Evolutionary conservation across 1,284 basidiomycete genomes (phyloP).

Genomic region (Ceratobasidium theobromae): DNA sequence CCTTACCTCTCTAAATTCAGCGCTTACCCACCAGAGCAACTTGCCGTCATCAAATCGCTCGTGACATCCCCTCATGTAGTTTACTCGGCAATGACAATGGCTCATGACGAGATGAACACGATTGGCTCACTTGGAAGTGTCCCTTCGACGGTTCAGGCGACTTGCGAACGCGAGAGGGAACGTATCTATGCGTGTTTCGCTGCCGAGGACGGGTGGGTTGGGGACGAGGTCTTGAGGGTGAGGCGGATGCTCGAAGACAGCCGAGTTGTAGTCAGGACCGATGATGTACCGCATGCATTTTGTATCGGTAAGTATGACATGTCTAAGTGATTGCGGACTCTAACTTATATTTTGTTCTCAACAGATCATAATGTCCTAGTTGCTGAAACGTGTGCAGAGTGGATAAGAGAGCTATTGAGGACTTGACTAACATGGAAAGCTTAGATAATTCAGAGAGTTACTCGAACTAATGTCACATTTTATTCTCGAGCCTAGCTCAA

Average conservation of each 20-base stretch:
- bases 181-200: slow-evolving; percentile 52
- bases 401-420: slow-evolving; percentile 1
- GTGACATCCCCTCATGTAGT: slow-evolving; percentile 52
- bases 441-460: background rate
- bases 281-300: slow-evolving; percentile 61
- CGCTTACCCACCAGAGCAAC: slow-evolving; percentile 53
- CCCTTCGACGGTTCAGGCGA: slow-evolving; percentile 42
- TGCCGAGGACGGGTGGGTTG: slow-evolving; percentile 61
- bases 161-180: slow-evolving; percentile 11
- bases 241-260: slow-evolving; percentile 19
- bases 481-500: no score
- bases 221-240: slow-evolving; percentile 40
- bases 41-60: slow-evolving; percentile 51
- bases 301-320: slow-evolving; percentile 55
- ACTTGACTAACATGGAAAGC: background rate
- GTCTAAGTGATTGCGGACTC: background rate
- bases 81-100: slow-evolving; percentile 56
- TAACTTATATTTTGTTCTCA: background rate
- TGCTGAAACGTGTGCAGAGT: slow-evolving; percentile 1
- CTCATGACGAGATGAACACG: slow-evolving; percentile 60
- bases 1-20: slow-evolving; percentile 38
- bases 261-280: slow-evolving; percentile 50
- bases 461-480: no score
- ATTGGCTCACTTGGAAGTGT: slow-evolving; percentile 53
- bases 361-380: slow-evolving; percentile 6